Percentiles rank a stretch among this genome's conserved stretches.
These are phyloP conservation scores for Yamadazyma olivae DNA, from an alignment of 805 yeast genomes.

Conservation along the genomic window DNA sequence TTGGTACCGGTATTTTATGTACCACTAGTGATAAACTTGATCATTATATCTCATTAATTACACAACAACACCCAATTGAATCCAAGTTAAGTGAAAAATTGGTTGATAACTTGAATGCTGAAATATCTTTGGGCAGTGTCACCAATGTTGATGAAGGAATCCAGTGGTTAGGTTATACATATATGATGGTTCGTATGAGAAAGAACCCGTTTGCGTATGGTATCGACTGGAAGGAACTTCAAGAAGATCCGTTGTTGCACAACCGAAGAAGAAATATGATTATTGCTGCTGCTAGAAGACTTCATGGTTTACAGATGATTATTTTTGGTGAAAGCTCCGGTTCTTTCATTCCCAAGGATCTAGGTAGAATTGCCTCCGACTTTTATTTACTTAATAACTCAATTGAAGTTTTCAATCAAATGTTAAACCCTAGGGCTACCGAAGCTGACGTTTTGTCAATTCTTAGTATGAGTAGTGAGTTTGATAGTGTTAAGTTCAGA, in stretches of 20 bases:
- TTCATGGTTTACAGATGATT: conserved; percentile 91
- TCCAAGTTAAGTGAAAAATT: conserved; percentile 73
- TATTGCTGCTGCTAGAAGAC: conserved; percentile 70
- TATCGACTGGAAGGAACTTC: conserved; percentile 79
- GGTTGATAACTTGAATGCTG: conserved; percentile 94
- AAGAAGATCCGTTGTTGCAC: conserved; percentile 76
- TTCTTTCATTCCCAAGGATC: conserved; percentile 77
- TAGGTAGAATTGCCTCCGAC: conserved; percentile 93
- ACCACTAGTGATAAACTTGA: conserved; percentile 80
- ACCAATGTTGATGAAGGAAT: conserved; percentile 93
- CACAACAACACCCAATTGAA: conserved; percentile 96
- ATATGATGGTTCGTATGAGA: conserved; percentile 89
- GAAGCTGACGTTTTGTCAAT: conserved; percentile 90
- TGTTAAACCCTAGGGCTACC: conserved; percentile 79
- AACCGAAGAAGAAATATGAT: conserved; percentile 75
- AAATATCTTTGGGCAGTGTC: conserved; percentile 91
- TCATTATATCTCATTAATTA: conserved; percentile 81
- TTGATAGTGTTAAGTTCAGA: conserved; percentile 83
- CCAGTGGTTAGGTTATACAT: conserved; percentile 97
- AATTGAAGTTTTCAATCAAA: conserved; percentile 83
- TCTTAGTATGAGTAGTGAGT: conserved; percentile 90
- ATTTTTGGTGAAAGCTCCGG: conserved; percentile 83
- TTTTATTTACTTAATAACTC: conserved; percentile 83
- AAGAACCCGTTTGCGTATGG: conserved; percentile 93
- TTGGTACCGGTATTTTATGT: conserved; percentile 89